Evolutionary conservation across 495 filamentous ascomycete species (phyloP).

Genomic region (Aspergillus ellipticus): DNA sequence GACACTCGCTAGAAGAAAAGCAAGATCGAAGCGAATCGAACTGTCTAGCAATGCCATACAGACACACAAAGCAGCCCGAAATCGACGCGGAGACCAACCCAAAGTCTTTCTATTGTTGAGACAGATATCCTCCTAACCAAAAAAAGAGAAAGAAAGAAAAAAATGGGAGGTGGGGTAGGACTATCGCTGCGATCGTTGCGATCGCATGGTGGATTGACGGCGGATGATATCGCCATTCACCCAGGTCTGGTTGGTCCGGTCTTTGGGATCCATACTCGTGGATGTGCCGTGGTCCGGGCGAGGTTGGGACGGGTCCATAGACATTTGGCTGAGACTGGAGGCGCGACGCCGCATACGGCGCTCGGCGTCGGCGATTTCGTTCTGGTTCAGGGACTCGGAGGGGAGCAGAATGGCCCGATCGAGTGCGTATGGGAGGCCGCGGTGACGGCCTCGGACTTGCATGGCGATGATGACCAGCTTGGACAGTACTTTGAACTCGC

Average conservation of each 20-base stretch:
- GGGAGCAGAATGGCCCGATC: constrained; percentile 87
- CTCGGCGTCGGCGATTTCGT: constrained; percentile 60
- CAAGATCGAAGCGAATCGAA: too few relatives aligned
- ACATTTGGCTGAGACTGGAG: constrained; percentile 49
- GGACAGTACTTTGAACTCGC: constrained; percentile 72
- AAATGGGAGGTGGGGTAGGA: neutral
- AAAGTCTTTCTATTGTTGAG: too few relatives aligned
- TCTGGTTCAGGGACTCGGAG: constrained; percentile 67
- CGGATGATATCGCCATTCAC: constrained; percentile 24
- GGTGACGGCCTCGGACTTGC: constrained; percentile 88
- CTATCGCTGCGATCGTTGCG: constrained; percentile 10
- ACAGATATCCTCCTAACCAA: too few relatives aligned
- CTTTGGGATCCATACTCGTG: constrained; percentile 27
- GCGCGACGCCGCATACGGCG: constrained; percentile 50
- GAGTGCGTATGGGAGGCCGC: constrained; percentile 86
- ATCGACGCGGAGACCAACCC: too few relatives aligned
- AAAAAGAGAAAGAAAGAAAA: too few relatives aligned
- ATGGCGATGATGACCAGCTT: constrained; percentile 92
- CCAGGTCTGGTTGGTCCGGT: constrained; percentile 12
- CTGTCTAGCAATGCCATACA: too few relatives aligned
- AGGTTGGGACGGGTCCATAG: constrained; percentile 26
- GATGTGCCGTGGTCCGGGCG: constrained; percentile 23
- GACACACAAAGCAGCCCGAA: too few relatives aligned
- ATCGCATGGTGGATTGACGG: constrained; percentile 31
- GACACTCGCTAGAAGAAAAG: too few relatives aligned